Evolutionary conservation across 1,139 yeast genomes (phyloP).

Genomic region (Hyphopichia fennica): DNA sequence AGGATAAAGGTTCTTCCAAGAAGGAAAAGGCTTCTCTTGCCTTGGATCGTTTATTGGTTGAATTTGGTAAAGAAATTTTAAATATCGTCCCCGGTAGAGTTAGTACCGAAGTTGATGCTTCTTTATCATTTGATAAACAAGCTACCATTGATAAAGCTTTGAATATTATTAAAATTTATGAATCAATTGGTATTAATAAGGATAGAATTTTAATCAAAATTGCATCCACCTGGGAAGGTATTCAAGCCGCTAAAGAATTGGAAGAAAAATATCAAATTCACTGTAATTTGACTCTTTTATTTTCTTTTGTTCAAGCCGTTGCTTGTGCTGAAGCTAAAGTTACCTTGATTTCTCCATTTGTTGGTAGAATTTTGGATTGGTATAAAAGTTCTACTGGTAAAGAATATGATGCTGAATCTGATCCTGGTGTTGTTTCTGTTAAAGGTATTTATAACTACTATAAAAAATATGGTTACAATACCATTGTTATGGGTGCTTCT

Average conservation of each 20-base stretch:
- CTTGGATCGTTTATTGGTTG: constrained; percentile 88
- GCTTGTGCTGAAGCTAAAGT: constrained; percentile 98
- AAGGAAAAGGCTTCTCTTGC: constrained; percentile 64
- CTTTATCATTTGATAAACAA: constrained; percentile 91
- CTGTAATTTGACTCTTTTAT: constrained; percentile 92
- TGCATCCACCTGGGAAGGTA: constrained; percentile 99
- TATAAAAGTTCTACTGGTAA: constrained; percentile 93
- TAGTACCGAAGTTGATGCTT: constrained; percentile 98
- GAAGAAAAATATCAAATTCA: constrained; percentile 90
- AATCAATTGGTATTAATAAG: constrained; percentile 78
- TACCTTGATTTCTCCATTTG: constrained; percentile 97
- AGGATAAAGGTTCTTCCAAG: constrained; percentile 55
- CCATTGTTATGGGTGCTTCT: constrained; percentile 99
- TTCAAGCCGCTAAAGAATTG: constrained; percentile 95
- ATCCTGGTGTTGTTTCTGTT: constrained; percentile 96
- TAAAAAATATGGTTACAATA: constrained; percentile 94
- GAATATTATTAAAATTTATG: constrained; percentile 80
- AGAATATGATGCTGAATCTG: constrained; percentile 75
- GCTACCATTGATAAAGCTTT: constrained; percentile 92
- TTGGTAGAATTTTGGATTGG: constrained; percentile 99
- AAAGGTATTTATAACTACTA: constrained; percentile 91
- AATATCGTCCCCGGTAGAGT: constrained; percentile 98
- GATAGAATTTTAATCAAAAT: constrained; percentile 93
- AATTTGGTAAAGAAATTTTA: constrained; percentile 92
- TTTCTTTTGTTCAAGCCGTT: constrained; percentile 96